Base-by-base conservation (phyloP, 768 basidiomycete genomes). In the Pulveroboletus sp. region DNA sequence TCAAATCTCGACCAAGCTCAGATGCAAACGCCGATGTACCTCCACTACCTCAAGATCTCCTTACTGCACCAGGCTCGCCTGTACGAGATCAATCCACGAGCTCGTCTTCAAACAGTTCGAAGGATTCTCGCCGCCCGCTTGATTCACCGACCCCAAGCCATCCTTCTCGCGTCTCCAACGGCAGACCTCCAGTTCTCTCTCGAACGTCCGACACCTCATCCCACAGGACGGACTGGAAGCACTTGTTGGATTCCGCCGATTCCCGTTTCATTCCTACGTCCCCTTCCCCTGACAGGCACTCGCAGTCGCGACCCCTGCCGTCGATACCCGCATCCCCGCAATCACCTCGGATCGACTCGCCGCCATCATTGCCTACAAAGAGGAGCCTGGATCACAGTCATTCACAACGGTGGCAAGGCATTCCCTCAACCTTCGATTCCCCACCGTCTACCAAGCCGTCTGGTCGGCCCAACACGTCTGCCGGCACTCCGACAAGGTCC, bases 391-490 rank as follows among this genome's bases (percentile, higher is more conserved):
- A 64, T 42, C 34, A 58, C 34, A 24, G 40, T 37, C 54, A 38
- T 31, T n/a, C 43, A 14, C 50, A 44, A 14, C 58, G 54, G 37
- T 59, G 50, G 35, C 61, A 29, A 16, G 41, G 24, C 30, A 35
- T 23, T 6, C 30, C 51, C 9, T 51, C 51, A 19, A 35, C 47
- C n/a, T 23, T 39, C 16, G 8, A 49, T 19, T 24, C 45, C 1
- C 47, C 45, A 2, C 16, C 11, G 9, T 47, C 45, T 26, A 48
- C 60, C 51, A 62, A 49, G 57, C 36, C 62, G 0, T 47, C 57
- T 6, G 46, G 53, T 12, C 69, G 76, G 19, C 73, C 76, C 24
- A 66, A 74, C 14, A 76, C 76, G 11, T 71, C 74, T 40, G 64
- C 68, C n/a, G 67, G 69, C 20, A 26, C 58, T n/a, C 40, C 52